These are phyloP conservation scores for Baudoinia panamericana DNA, from an alignment of 495 filamentous ascomycete species.

Conservation along the genomic window DNA sequence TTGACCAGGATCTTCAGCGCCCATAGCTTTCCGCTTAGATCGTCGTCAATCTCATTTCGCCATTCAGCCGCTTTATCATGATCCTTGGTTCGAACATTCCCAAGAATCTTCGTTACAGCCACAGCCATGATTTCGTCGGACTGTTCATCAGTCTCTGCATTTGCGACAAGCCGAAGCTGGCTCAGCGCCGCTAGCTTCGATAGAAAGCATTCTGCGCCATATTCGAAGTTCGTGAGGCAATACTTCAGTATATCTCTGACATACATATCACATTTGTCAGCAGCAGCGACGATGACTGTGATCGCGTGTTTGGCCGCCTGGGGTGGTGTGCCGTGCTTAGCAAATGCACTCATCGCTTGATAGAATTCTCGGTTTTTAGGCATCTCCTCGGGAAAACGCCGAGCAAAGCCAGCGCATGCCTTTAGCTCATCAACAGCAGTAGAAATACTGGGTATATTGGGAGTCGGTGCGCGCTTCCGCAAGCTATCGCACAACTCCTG, in stretches of 20 bases:
- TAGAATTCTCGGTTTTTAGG: constrained; percentile 74
- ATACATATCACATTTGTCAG: constrained; percentile 73
- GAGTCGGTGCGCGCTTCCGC: constrained; percentile 61
- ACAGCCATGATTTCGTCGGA: constrained; percentile 68
- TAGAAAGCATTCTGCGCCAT: constrained; percentile 63
- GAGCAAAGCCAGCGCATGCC: constrained; percentile 80
- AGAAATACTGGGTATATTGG: constrained; percentile 48
- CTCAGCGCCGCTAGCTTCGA: constrained; percentile 70
- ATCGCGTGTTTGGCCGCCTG: constrained; percentile 87
- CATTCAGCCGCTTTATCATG: constrained; percentile 41
- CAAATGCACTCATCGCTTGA: constrained; percentile 66
- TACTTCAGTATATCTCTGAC: constrained; percentile 69
- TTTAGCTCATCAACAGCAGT: constrained; percentile 77
- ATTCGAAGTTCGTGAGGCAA: constrained; percentile 62
- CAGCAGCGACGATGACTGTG: constrained; percentile 68
- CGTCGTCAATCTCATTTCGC: constrained; percentile 63
- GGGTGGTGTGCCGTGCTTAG: constrained; percentile 66
- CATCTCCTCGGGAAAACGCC: constrained; percentile 69
- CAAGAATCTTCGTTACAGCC: constrained; percentile 59
- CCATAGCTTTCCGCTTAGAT: constrained; percentile 72
- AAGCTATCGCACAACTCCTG: constrained; percentile 82
- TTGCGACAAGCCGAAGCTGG: constrained; percentile 68
- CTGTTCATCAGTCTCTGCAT: constrained; percentile 55
- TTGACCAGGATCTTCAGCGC: constrained; percentile 86
- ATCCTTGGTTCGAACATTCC: constrained; percentile 47